Percentiles rank a stretch among this genome's conserved stretches.
These are phyloP conservation scores for Xylariaceae sp. DNA, from an alignment of 2,329 filamentous ascomycete genomes.

Conservation along the genomic window DNA sequence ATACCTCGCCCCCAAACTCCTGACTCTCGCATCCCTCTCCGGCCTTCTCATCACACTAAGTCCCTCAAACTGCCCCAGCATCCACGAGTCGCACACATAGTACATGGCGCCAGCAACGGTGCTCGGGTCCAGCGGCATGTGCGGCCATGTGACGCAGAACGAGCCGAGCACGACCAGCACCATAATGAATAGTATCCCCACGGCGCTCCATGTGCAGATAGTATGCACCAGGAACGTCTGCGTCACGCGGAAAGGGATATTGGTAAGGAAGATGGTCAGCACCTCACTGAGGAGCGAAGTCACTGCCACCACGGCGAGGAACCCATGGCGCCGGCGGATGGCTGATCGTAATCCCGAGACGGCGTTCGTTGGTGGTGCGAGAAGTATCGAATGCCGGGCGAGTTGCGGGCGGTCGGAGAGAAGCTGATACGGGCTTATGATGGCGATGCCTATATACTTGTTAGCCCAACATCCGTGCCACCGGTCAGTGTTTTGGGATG, in stretches of 20 bases:
- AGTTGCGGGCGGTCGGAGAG: conserved; percentile 20
- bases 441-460: conserved; percentile 35
- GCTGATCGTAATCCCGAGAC: conserved; percentile 37
- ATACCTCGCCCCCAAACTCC: conserved; percentile 26
- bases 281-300: conserved; percentile 33
- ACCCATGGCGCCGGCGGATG: conserved; percentile 26
- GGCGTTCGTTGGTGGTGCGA: conserved; percentile 38
- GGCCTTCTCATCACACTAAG: conserved; percentile 21
- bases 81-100: conserved; percentile 32
- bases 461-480: conserved; percentile 13
- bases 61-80: conserved; percentile 28
- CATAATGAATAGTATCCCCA: conserved; percentile 33
- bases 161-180: conserved; percentile 38
- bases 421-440: conserved; percentile 38
- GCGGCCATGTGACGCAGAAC: conserved; percentile 38
- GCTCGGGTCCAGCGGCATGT: conserved; percentile 43
- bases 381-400: conserved; percentile 31
- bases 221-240: conserved; percentile 36
- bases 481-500: neutral
- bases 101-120: conserved; percentile 42
- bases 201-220: conserved; percentile 36
- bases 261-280: conserved; percentile 40
- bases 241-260: conserved; percentile 46
- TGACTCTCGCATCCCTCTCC: conserved; percentile 27
- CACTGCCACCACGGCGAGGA: conserved; percentile 28